A percentile compares a stretch with the other conserved stretches of the same genome.
Evolutionary conservation across 1,139 yeast genomes (phyloP).

Genomic region (Candida tetrigidarum): DNA sequence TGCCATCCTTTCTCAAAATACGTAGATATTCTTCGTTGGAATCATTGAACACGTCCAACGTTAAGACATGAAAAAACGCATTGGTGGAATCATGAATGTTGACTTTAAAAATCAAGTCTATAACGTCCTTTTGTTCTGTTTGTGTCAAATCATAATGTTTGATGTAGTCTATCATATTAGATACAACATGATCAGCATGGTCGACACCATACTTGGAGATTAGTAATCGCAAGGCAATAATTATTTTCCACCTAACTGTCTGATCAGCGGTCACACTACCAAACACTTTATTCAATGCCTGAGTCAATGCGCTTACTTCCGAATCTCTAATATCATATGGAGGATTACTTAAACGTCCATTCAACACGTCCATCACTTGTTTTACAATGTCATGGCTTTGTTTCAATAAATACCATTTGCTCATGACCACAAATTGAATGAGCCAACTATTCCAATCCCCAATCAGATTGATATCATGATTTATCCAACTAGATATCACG

Average conservation of each 20-base stretch:
- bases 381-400: constrained; percentile 3
- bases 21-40: constrained; percentile 3
- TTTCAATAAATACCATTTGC: constrained; percentile 18
- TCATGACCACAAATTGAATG: constrained; percentile 16
- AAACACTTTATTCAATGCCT: constrained; percentile 2
- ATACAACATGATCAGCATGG: neutral
- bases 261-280: neutral
- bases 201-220: neutral
- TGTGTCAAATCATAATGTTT: neutral
- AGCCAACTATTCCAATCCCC: constrained; percentile 13
- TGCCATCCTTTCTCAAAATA: constrained; percentile 5
- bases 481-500: constrained; percentile 14
- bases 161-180: constrained; percentile 6
- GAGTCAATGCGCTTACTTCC: neutral
- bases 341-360: neutral
- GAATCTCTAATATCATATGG: neutral
- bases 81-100: constrained; percentile 7
- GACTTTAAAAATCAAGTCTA: constrained; percentile 10
- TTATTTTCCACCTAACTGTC: neutral
- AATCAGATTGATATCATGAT: constrained; percentile 1
- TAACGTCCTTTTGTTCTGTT: neutral
- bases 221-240: neutral
- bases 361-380: constrained; percentile 4
- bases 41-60: constrained; percentile 4
- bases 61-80: constrained; percentile 12